Conservation (phyloP, 305 asterid genomes). For the Nicotiana rustica region DNA sequence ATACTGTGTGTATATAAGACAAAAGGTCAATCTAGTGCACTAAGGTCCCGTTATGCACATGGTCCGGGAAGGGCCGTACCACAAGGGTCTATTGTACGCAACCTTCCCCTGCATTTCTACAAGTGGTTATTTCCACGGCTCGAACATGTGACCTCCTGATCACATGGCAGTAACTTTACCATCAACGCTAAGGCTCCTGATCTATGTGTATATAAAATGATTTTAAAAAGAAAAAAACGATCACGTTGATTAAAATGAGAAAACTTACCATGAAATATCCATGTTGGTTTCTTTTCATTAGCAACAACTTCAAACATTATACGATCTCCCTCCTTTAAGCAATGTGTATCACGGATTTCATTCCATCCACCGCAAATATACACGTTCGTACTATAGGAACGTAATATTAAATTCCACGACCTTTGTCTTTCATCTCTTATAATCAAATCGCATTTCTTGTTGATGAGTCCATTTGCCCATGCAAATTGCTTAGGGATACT, state of each 20-base stretch:
- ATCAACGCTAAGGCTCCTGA: no score
- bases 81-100: no score
- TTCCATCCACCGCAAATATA: background rate
- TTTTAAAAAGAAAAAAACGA: no score
- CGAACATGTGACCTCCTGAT: no score
- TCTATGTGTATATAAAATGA: no score
- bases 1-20: background rate
- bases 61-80: no score
- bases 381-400: background rate
- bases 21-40: no score
- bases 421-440: background rate
- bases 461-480: background rate
- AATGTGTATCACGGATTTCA: background rate
- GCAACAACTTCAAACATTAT: constrained; percentile 14
- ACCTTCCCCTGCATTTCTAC: no score
- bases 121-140: no score
- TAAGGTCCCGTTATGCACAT: no score
- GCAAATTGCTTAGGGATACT: background rate
- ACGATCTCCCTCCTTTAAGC: constrained; percentile 19
- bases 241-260: background rate
- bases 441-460: background rate
- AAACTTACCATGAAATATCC: constrained; percentile 16
- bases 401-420: background rate
- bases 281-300: background rate
- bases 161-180: no score